phyloP scores from a whole-genome alignment of 2,329 filamentous ascomycete species.

The Polychaeton citri region DNA sequence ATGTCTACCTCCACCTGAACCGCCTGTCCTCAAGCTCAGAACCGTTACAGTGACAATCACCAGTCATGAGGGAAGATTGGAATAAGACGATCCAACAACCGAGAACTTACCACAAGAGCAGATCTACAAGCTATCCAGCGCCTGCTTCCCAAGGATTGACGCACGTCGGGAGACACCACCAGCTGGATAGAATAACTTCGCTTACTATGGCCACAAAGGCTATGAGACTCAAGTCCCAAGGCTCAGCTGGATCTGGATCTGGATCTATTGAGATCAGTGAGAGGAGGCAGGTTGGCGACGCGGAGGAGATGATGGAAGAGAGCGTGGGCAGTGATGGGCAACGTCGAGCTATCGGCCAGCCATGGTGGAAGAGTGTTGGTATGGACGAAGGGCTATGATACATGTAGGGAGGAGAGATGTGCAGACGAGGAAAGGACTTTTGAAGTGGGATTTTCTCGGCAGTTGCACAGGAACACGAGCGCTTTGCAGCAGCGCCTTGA shows the following conservation, averaged over 20 bases:
- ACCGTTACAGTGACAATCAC: slow-evolving; percentile 83
- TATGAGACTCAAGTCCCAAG: slow-evolving; percentile 45
- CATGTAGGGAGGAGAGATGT: too few relatives aligned
- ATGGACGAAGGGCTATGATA: slow-evolving; percentile 35
- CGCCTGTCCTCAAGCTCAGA: slow-evolving; percentile 89
- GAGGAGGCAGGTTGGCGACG: slow-evolving; percentile 81
- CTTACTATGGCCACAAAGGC: slow-evolving; percentile 30
- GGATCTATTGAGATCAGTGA: slow-evolving; percentile 57
- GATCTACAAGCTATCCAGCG: slow-evolving; percentile 13
- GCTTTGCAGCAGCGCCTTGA: too few relatives aligned
- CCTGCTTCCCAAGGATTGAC: slow-evolving; percentile 40
- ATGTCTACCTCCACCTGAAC: slow-evolving; percentile 97
- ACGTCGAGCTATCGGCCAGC: slow-evolving; percentile 12
- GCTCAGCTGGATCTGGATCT: slow-evolving; percentile 21
- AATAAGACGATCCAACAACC: slow-evolving; percentile 11
- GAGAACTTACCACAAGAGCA: background rate
- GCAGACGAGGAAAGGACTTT: too few relatives aligned
- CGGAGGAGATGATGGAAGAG: slow-evolving; percentile 32
- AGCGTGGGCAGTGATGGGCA: slow-evolving; percentile 35
- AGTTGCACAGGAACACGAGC: too few relatives aligned
- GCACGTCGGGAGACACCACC: slow-evolving; percentile 20
- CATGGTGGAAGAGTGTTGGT: slow-evolving; percentile 36
- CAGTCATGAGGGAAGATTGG: slow-evolving; percentile 70
- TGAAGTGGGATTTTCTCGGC: too few relatives aligned
- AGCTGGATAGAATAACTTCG: slow-evolving; percentile 29